A percentile compares a stretch with the other conserved stretches of the same genome.
Conservation (phyloP, 441 rosid genomes). For the Aquilaria agallochum region DNA sequence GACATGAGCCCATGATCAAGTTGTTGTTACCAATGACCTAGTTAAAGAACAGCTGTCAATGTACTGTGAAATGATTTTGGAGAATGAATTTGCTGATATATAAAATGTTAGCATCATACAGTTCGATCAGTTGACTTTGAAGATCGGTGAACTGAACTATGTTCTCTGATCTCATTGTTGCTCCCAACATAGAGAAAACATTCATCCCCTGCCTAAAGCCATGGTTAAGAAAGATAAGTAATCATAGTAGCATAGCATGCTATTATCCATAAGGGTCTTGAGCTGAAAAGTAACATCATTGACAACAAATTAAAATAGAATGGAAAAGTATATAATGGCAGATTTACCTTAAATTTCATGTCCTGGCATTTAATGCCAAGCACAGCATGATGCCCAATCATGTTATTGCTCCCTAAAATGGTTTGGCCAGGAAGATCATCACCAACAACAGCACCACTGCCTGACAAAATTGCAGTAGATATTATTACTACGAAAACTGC, state of each 20-base stretch:
- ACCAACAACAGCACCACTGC: constrained; percentile 94
- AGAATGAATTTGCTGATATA: background rate
- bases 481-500: constrained; percentile 8
- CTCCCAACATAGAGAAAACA: constrained; percentile 79
- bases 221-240: constrained; percentile 1
- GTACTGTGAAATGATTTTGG: constrained; percentile 2
- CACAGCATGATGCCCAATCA: constrained; percentile 76
- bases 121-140: constrained; percentile 72
- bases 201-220: constrained; percentile 60
- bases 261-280: too few relatives aligned
- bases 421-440: constrained; percentile 81
- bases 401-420: constrained; percentile 60
- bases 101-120: constrained; percentile 27
- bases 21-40: constrained; percentile 86
- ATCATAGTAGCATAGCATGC: background rate
- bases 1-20: constrained; percentile 96
- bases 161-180: constrained; percentile 90
- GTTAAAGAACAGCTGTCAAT: constrained; percentile 14
- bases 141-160: constrained; percentile 82
- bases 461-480: constrained; percentile 34
- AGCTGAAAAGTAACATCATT: background rate
- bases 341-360: constrained; percentile 75
- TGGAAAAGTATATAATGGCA: background rate
- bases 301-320: background rate
- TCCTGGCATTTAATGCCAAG: constrained; percentile 96